phyloP scores from a whole-genome alignment of 805 yeast species.

The Suhomyces vadensis region DNA sequence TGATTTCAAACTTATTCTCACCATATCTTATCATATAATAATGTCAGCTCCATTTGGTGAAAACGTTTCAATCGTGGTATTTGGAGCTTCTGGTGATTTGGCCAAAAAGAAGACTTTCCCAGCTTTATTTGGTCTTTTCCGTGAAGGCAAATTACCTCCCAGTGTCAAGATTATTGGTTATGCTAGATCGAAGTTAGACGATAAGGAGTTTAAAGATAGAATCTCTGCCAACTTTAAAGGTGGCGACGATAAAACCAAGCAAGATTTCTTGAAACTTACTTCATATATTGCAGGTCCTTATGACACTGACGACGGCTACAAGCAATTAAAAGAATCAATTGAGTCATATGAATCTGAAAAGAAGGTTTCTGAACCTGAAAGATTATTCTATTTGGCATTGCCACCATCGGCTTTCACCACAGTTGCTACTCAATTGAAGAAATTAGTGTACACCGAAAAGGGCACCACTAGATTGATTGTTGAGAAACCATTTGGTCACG shows the following conservation, averaged over 20 bases:
- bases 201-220: slow-evolving; percentile 67
- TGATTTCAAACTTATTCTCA: not conserved
- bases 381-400: slow-evolving; percentile 88
- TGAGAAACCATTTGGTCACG: slow-evolving; percentile 97
- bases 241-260: slow-evolving; percentile 45
- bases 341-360: slow-evolving; percentile 56
- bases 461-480: slow-evolving; percentile 81
- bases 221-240: slow-evolving; percentile 64
- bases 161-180: slow-evolving; percentile 81
- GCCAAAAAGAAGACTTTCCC: slow-evolving; percentile 96
- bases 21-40: not conserved
- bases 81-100: slow-evolving; percentile 94
- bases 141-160: slow-evolving; percentile 70
- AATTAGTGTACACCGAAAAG: slow-evolving; percentile 59
- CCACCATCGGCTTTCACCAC: slow-evolving; percentile 90
- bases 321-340: slow-evolving; percentile 53
- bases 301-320: slow-evolving; percentile 76
- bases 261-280: slow-evolving; percentile 65
- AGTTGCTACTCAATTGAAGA: slow-evolving; percentile 74
- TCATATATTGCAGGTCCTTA: slow-evolving; percentile 78
- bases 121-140: slow-evolving; percentile 69
- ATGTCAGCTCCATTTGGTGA: slow-evolving; percentile 53
- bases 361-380: slow-evolving; percentile 56
- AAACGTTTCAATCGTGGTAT: slow-evolving; percentile 72
- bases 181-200: slow-evolving; percentile 77